Evolutionary conservation across 2,329 filamentous ascomycete species (phyloP).

Genomic region (Arachnopeziza araneosa): DNA sequence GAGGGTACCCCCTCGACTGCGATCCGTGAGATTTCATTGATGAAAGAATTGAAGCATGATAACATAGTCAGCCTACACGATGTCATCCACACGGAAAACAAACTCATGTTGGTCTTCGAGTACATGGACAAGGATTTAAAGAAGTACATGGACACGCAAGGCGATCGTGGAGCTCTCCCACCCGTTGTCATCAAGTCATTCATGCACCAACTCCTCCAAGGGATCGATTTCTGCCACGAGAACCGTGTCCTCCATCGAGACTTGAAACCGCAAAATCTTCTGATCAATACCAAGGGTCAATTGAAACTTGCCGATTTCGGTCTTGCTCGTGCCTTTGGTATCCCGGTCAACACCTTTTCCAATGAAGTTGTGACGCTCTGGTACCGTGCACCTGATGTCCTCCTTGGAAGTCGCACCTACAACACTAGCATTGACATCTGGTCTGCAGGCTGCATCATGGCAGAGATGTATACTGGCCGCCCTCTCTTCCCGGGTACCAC

Average conservation of each 20-base stretch:
- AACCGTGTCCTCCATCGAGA: conserved; percentile 95
- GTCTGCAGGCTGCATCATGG: conserved; percentile 99
- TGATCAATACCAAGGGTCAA: conserved; percentile 87
- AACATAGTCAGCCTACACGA: conserved; percentile 97
- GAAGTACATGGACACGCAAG: conserved; percentile 95
- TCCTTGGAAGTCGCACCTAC: conserved; percentile 90
- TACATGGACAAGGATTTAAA: conserved; percentile 98
- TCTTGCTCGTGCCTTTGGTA: conserved; percentile 88
- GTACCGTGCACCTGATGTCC: conserved; percentile 94
- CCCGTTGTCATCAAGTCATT: conserved; percentile 93
- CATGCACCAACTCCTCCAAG: conserved; percentile 95
- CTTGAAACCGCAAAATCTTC: conserved; percentile 90
- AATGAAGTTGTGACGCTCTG: conserved; percentile 97
- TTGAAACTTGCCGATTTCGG: conserved; percentile 94
- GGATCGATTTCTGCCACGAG: conserved; percentile 96
- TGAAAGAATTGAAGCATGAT: conserved; percentile 99
- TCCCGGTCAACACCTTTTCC: conserved; percentile 95
- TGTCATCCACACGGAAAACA: conserved; percentile 99
- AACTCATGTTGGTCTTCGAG: conserved; percentile 98
- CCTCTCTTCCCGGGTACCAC: conserved; percentile 96
- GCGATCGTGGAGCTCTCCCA: conserved; percentile 84
- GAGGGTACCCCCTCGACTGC: conserved; percentile 96
- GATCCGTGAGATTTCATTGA: conserved; percentile 95
- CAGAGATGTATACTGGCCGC: conserved; percentile 96
- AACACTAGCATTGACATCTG: conserved; percentile 99